Evolutionary conservation across 1,284 basidiomycete genomes (phyloP), one percentile per base, ranked within the genome.

Genomic region (Ustilago lituana): DNA sequence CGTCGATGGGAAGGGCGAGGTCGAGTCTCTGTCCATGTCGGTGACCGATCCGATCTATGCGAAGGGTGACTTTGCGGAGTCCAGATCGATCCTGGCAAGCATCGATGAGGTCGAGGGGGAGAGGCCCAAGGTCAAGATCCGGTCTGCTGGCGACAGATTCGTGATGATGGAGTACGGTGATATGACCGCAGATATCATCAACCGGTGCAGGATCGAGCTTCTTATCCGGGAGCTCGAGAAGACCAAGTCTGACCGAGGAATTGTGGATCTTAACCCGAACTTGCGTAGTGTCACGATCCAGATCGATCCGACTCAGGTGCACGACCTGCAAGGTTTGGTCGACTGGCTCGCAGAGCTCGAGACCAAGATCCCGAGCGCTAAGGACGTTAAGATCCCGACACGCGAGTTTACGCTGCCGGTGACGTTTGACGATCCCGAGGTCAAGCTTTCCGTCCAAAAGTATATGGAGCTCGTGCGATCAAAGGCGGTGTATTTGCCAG

Each of bases 401-500:
- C 37, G 65, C n/a, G 47, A 45, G 12, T 68, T 46, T 35, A 62
- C 53, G 6, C 86, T 90, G 57, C 89, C 89, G 0, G 86, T 89
- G 23, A 87, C 86, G 0, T 84, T 89, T 4, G 87, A 89, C 62
- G 89, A 90, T 69, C 84, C 83, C 10, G 87, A 88, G 85, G 86
- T 82, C 47, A 83, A 83, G 12, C 86, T 87, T 10, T 87, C 89
- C 5, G 82, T 89, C 22, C 76, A 85, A 31, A 83, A 85, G 48
- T 90, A 89, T 77, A 87, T 87, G 85, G 82, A 80, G 4, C 86
- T 86, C 0, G 85, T 84, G 0, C 83, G 89, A 12, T 83, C 85
- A 48, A 86, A 85, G 48, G 89, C 89, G 0, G 87, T 87, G 1
- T 90, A 90, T 75, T 82, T 91, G 0, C 89, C 89, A 0, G 88